Base-by-base conservation (phyloP, 139 green algal genomes). In the Micractinium conductrix region DNA sequence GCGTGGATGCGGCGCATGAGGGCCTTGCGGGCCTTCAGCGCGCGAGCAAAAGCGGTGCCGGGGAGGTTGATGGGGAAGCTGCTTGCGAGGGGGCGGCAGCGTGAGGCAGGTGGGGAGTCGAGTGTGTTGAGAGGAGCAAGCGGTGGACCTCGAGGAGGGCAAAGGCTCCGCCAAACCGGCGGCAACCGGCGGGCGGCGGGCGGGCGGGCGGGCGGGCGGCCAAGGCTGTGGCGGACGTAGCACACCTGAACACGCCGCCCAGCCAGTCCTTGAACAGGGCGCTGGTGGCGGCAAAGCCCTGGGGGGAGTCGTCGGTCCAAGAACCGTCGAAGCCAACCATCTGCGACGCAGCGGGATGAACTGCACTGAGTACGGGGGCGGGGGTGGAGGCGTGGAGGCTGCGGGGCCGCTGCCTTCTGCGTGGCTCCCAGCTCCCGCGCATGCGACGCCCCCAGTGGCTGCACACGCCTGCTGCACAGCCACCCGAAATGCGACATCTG, bases 1-100 rank as follows among this genome's bases (percentile, higher is more conserved):
- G 76, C 58, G 38, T 82, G 62, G 76, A 82, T 82, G 76, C 76
- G 76, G 24, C n/a, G 58, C 76, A 82, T 82, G 19, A 82, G 76
- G 24, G 17, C 76, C 0, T 30, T 58, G 1, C 40, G 38, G 12
- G 55, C 58, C 38, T 82, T 82, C 76, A 82, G 55, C 58, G 38
- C 76, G 12, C 76, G 55, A 10, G 76, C 76, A 72, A 82, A 82
- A 1, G 55, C 76, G 58, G 76, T 82, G 76, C 76, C 76, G 38
- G 76, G 76, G 40, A 82, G 72, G 38, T 9, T 14, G 1, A 82
- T 43, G 16, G 76, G 58, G 58, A 82, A 82, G 76, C 76, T 81
- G 74, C 74, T 8, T n/a, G 69, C 24, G 7, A 40, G 70, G 68
- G 38, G 37, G 4, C 1, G 33, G 33, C 37, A 17, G n/a, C n/a